Base-by-base conservation (phyloP, 495 filamentous ascomycete genomes). In the Penicillium dipodomyicola region DNA sequence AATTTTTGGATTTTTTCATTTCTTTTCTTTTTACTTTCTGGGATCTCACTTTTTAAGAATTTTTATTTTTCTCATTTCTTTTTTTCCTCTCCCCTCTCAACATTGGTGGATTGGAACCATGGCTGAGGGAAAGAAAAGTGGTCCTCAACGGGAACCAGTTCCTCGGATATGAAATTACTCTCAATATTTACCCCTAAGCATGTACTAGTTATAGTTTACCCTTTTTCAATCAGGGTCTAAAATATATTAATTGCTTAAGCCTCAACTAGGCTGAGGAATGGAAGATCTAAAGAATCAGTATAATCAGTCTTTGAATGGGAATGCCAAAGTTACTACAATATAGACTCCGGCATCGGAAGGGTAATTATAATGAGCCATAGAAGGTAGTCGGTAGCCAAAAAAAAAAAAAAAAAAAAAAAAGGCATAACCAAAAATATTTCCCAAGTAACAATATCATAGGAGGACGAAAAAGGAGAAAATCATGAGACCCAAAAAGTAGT, bases 111-210 rank as follows among this genome's bases (percentile, higher is more conserved):
- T 14, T 57, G 32, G 57, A 52, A 46, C 55, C 55, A 61, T 63
- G 62, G 60, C 58, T 65, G 67, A 64, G 65, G 61, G 59, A 39
- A n/a, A 43, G 56, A 60, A 58, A 65, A 59, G 65, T 63, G 65
- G 65, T 59, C 62, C 60, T 58, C 56, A 67, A 69, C 64, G 62
- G 64, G 68, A 69, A 74, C 72, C 72, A 75, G 70, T 72, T 69
- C 72, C 70, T 72, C 62, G 70, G 72, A 62, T 56, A 4, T 17
- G 4, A 29, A 29, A 3, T 46, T 23, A 30, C n/a, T 37, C 33
- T n/a, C 2, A 0, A 9, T 17, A n/a, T 46, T 27, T 4, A 17
- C 14, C 15, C 23, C 8, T 46, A 27, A 17, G 4, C 43, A 29
- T n/a, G n/a, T 15, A 19, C 27, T 47, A 47, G 35, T 27, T 19